phyloP scores from a whole-genome alignment of 495 filamentous ascomycete species.

The Schizothecium vesticola region DNA sequence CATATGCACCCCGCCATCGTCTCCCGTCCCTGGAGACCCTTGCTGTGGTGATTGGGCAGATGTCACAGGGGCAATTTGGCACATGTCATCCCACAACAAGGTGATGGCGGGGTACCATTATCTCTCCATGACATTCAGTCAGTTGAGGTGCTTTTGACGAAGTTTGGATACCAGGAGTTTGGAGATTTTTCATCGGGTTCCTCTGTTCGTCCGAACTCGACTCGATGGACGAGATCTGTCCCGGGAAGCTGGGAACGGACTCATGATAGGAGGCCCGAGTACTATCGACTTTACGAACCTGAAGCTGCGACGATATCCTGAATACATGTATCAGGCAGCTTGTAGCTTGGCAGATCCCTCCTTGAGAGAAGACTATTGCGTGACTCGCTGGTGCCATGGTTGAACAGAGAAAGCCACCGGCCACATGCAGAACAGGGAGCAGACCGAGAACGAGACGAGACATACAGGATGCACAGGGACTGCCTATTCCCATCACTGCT shows the following conservation, averaged over 20 bases:
- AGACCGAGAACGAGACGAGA: neutral
- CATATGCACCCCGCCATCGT: neutral
- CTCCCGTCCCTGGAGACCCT: neutral
- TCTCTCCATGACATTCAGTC: neutral
- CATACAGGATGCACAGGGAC: neutral
- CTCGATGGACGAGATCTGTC: neutral
- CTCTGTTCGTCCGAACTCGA: neutral
- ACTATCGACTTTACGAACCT: too few relatives aligned
- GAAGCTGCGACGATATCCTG: too few relatives aligned
- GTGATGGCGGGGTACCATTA: neutral
- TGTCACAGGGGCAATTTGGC: neutral
- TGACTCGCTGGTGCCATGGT: too few relatives aligned
- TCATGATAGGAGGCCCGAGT: neutral
- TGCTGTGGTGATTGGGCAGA: neutral
- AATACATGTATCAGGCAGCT: too few relatives aligned
- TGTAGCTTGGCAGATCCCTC: too few relatives aligned
- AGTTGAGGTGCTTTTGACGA: neutral
- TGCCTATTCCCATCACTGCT: neutral
- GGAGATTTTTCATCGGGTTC: neutral
- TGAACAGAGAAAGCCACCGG: too few relatives aligned
- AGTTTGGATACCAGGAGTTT: neutral
- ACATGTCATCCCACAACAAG: neutral
- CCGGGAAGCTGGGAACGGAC: neutral
- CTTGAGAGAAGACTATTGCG: too few relatives aligned
- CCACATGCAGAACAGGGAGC: too few relatives aligned